A percentile compares a stretch with the other conserved stretches of the same genome.
Conservation (phyloP, 164 flowering plant species). For the Tinospora cordifolia region DNA sequence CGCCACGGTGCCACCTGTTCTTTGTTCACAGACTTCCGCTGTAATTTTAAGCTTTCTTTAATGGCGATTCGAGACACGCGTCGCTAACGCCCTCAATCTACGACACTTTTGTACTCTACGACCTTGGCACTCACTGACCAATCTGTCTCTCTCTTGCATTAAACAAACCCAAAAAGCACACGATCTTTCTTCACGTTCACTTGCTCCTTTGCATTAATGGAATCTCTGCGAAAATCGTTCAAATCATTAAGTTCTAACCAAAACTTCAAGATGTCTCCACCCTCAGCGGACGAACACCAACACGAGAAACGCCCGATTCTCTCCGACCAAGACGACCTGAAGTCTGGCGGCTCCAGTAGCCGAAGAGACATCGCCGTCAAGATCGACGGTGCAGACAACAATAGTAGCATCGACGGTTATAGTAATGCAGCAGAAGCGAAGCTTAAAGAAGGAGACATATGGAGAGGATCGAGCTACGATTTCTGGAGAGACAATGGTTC, state of each 20-base stretch:
- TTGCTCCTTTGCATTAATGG: slow-evolving; percentile 14
- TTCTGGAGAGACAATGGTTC: slow-evolving; percentile 23
- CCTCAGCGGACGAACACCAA: neutral
- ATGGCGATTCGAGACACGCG: too few species aligned
- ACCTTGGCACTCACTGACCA: neutral
- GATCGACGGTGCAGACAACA: too few species aligned
- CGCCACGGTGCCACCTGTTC: too few species aligned
- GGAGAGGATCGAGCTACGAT: slow-evolving; percentile 35
- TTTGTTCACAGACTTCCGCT: too few species aligned
- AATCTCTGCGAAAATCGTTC: slow-evolving; percentile 18
- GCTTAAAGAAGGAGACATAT: too few species aligned
- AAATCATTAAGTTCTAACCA: slow-evolving; percentile 11
- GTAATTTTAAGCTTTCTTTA: too few species aligned
- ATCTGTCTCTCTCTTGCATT: neutral
- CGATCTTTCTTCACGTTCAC: neutral
- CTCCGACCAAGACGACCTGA: slow-evolving; percentile 3
- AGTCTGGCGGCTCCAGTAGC: too few species aligned
- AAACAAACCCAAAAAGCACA: neutral
- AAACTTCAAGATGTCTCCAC: too few species aligned
- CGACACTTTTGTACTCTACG: too few species aligned
- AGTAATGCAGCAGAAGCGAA: too few species aligned
- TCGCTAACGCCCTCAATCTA: too few species aligned
- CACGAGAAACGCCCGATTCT: slow-evolving; percentile 27
- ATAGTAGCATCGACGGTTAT: too few species aligned
- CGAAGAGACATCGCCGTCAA: slow-evolving; percentile 26